Base-by-base conservation (phyloP, 116 monocot species). In the Papilionanthe hybrid region DNA sequence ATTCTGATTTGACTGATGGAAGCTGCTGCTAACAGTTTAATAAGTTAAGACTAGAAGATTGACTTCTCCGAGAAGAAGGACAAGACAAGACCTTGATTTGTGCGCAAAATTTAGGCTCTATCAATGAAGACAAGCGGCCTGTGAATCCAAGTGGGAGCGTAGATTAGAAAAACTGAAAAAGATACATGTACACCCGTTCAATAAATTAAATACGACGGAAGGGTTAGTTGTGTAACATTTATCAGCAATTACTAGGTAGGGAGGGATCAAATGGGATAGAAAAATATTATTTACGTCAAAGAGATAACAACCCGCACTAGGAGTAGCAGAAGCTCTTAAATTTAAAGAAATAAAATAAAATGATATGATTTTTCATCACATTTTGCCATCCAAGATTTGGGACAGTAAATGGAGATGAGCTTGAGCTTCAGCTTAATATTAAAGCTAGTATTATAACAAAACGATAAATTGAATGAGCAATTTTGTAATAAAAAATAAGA, bases 61-160 rank as follows among this genome's bases (percentile, higher is more conserved):
- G 67, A 71, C 71, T 13, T 68, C 75, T 19, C 63, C 56, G 67
- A 66, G 28, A 41, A 57, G 63, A 47, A n/a, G 47, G 47, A 68
- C 25, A 8, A 71, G 65, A 65, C 32, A 71, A 32, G 32, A 71
- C 69, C 42, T 23, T 19, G 37, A 74, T 67, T 75, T 15, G 9
- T 80, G 55, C 72, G 84, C 80, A 41, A 47, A 43, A 42, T 76
- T 47, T 79, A 78, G 63, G 63, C 78, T 75, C 78, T 78, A 47
- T n/a, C 75, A 78, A 75, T 50, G 44, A 60, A 73, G 75, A 79
- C 53, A 42, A 25, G 43, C 79, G 75, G 44, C 0, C 9, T 11
- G 20, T 72, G 72, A 82, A 60, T 68, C 53, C 42, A 49, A 78
- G 55, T 82, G 50, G 57, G 44, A 80, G 80, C 27, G 55, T 42